Evolutionary conservation across 2,329 filamentous ascomycete species (phyloP).

Genomic region (Thelonectria rubi): DNA sequence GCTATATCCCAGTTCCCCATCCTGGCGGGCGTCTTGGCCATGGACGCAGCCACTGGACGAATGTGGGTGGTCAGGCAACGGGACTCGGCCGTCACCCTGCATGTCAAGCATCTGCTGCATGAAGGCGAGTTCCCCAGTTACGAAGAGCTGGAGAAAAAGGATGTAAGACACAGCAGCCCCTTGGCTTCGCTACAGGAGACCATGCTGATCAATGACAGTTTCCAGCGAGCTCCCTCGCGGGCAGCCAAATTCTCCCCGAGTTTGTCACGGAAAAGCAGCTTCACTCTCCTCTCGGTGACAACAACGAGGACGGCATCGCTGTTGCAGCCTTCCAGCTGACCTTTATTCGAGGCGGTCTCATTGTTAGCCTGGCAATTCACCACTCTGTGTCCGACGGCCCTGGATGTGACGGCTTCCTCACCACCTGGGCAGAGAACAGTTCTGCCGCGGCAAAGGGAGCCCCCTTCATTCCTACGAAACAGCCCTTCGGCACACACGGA

Average conservation of each 20-base stretch:
- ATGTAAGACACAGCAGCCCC: background rate
- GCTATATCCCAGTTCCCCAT: conserved; percentile 21
- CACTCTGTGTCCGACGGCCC: conserved; percentile 28
- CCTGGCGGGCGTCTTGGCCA: conserved; percentile 11
- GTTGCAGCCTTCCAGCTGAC: conserved; percentile 25
- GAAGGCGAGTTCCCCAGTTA: conserved; percentile 3
- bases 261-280: conserved; percentile 12
- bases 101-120: conserved; percentile 7
- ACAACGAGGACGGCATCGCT: conserved; percentile 6
- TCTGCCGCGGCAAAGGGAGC: background rate
- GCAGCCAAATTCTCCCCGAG: conserved; percentile 1
- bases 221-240: conserved; percentile 2
- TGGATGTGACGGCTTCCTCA: conserved; percentile 25
- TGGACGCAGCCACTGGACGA: conserved; percentile 5
- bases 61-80: conserved; percentile 5
- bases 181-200: background rate
- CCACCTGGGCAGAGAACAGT: conserved; percentile 21
- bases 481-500: background rate
- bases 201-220: background rate
- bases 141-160: background rate
- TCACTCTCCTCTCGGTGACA: conserved; percentile 12
- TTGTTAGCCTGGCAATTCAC: conserved; percentile 23
- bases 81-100: conserved; percentile 15
- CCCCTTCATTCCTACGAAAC: background rate
- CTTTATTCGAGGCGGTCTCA: conserved; percentile 24